These are phyloP conservation scores for Pleurozium schreberi DNA, from an alignment of 225 moss, liverwort and hornwort genomes.

Conservation along the genomic window DNA sequence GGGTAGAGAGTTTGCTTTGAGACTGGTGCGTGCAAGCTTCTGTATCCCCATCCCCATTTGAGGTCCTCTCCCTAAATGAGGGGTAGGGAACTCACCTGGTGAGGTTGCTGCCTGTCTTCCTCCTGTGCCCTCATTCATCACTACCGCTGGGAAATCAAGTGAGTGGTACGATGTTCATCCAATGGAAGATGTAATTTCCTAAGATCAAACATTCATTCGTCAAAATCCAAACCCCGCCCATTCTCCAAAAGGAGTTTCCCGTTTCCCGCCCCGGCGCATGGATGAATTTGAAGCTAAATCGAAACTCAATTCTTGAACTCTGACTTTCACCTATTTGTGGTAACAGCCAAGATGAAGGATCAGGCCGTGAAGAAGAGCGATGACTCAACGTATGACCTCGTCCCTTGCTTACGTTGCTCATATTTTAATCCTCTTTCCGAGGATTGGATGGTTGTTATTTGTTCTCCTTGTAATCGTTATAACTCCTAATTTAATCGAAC, in stretches of 20 bases:
- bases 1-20: no score
- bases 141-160: neutral
- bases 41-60: no score
- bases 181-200: neutral
- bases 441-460: neutral
- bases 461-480: neutral
- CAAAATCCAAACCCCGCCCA: neutral
- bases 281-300: constrained; percentile 17
- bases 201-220: neutral
- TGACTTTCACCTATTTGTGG: neutral
- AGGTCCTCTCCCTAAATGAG: no score
- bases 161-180: neutral
- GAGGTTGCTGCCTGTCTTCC: neutral
- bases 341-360: constrained; percentile 32
- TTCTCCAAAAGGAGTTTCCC: neutral
- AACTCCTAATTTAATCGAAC: neutral
- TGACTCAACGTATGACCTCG: constrained; percentile 2
- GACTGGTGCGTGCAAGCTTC: no score
- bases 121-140: neutral
- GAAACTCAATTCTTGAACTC: neutral
- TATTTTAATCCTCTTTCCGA: neutral
- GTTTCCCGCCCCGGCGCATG: constrained; percentile 17
- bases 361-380: constrained; percentile 18
- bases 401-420: neutral
- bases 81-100: no score